Percentiles rank a stretch among this genome's conserved stretches.
phyloP scores from a whole-genome alignment of 306 rosid genomes.

The Medicago ruthenica region DNA sequence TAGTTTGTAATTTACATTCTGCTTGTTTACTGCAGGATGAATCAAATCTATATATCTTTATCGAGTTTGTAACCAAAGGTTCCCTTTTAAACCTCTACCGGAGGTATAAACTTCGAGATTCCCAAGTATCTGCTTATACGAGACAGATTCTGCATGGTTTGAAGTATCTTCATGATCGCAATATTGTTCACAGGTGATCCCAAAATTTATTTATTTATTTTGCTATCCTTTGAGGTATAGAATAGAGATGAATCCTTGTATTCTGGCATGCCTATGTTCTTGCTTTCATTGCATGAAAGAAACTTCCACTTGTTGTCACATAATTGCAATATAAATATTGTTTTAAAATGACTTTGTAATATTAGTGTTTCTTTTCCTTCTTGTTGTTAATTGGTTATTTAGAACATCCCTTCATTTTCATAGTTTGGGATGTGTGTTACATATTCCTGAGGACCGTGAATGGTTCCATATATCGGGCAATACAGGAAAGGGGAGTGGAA shows the following conservation, averaged over 20 bases:
- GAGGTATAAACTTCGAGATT: constrained; percentile 35
- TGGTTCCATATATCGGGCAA: background rate
- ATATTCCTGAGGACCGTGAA: background rate
- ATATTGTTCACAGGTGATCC: constrained; percentile 32
- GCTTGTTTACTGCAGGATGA: constrained; percentile 27
- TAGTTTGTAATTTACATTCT: constrained; percentile 27
- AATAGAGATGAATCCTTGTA: constrained; percentile 25
- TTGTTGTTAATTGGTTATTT: constrained; percentile 12
- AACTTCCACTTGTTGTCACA: constrained; percentile 24
- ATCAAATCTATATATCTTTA: constrained; percentile 28
- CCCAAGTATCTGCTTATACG: constrained; percentile 33
- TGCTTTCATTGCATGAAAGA: constrained; percentile 26
- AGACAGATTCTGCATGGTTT: constrained; percentile 30
- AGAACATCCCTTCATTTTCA: background rate
- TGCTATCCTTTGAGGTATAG: background rate
- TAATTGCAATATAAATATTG: constrained; percentile 18
- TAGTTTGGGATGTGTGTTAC: background rate
- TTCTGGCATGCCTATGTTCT: constrained; percentile 36
- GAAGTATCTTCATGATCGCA: constrained; percentile 28
- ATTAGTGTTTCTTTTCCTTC: constrained; percentile 16
- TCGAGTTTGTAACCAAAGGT: constrained; percentile 30
- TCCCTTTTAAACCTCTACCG: constrained; percentile 28
- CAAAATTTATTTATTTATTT: constrained; percentile 1
- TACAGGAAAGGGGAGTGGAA: background rate
- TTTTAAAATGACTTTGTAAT: constrained; percentile 13